Evolutionary conservation across 768 basidiomycete genomes (phyloP), one percentile per base, ranked within the genome.

Genomic region (Boletus rubroflammeus): DNA sequence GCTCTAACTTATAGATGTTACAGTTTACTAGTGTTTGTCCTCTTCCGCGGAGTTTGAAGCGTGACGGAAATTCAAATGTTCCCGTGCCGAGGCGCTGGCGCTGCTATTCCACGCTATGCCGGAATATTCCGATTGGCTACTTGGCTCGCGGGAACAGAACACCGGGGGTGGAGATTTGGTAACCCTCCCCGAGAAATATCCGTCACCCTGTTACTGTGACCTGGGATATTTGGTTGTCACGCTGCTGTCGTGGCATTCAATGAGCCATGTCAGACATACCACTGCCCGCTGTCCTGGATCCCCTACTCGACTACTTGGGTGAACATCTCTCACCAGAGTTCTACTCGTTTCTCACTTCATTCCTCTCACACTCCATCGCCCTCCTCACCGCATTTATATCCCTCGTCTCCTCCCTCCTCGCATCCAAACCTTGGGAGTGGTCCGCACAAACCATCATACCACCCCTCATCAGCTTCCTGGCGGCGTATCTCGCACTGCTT

Each of bases 401-500:
- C 7, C 73, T 90, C 45, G 58, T 79, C 51, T 62, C 70, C 17
- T 73, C 82, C 3, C 63, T 88, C 15, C 41, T 80, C 14, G 73
- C 78, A 26, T 77, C 78, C 45, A 73, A 76, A 55, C 84, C 83
- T 32, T 72, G 75, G 59, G 75, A 81, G 58, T 89, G 86, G 86
- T 79, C 87, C 61, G 74, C 76, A 6, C 84, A 90, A 66, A 79
- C 78, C 28, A 65, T 90, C 44, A 63, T 92, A 19, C 88, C 90
- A 8, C 90, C 90, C 0, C 71, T 91, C 64, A 81, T 93, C 63
- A 85, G 81, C 55, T 68, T 92, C 29, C 69, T 91, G 48, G 77
- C 80, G 5, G 84, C 88, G 19, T 93, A 92, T 69, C 77, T 90
- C 55, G 87, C 88, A 4, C 75, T 93, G n/a, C 57, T 84, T 39